Conservation (phyloP, 2,329 filamentous ascomycete species). For the Balansia obtecta region DNA sequence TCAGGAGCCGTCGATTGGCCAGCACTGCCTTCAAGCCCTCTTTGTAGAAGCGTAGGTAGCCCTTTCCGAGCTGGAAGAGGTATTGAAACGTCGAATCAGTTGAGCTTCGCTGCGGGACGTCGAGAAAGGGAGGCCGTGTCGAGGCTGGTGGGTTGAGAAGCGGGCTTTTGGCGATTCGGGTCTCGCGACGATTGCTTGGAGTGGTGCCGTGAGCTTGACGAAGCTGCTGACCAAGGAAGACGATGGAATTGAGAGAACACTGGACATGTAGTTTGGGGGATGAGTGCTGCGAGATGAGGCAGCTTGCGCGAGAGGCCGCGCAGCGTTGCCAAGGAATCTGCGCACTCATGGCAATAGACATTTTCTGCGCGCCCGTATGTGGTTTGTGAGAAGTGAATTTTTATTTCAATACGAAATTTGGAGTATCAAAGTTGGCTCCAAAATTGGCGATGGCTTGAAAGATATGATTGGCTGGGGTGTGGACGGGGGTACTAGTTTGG, state of each 20-base stretch:
- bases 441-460: background rate
- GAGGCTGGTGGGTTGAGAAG: constrained; percentile 58
- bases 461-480: background rate
- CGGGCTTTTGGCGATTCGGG: constrained; percentile 16
- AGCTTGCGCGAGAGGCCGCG: constrained; percentile 11
- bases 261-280: constrained; percentile 3
- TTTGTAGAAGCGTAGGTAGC: constrained; percentile 81
- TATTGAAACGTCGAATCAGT: constrained; percentile 27
- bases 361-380: background rate
- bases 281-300: constrained; percentile 6
- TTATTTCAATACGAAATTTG: background rate
- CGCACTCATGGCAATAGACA: constrained; percentile 16
- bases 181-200: constrained; percentile 12
- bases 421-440: background rate
- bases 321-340: constrained; percentile 20
- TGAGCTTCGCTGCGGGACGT: constrained; percentile 42
- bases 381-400: background rate
- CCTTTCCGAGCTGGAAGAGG: constrained; percentile 53
- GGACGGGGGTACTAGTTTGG: background rate
- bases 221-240: constrained; percentile 7
- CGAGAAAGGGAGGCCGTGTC: constrained; percentile 60
- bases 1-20: constrained; percentile 46
- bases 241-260: constrained; percentile 5
- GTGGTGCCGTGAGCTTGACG: constrained; percentile 13
- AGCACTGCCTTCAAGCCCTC: constrained; percentile 64